A percentile compares a stretch with the other conserved stretches of the same genome.
Conservation (phyloP, 129 eudicot species). For the Lactuca saligna region DNA sequence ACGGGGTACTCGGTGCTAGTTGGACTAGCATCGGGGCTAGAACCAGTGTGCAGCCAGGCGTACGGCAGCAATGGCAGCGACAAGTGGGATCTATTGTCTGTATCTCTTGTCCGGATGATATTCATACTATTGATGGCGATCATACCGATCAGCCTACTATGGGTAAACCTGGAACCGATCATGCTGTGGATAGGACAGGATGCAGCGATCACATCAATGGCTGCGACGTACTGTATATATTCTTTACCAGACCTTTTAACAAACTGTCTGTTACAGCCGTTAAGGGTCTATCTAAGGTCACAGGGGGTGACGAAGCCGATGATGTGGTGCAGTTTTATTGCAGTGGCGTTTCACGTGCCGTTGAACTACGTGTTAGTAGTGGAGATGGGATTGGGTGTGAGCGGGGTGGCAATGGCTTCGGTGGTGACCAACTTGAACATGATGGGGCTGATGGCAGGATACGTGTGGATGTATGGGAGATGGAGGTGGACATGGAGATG, state of each 20-base stretch:
- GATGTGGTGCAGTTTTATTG: constrained; percentile 75
- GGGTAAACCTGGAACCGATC: constrained; percentile 70
- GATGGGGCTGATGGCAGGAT: constrained; percentile 66
- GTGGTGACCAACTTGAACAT: constrained; percentile 75
- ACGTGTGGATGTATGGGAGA: constrained; percentile 61
- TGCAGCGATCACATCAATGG: constrained; percentile 60
- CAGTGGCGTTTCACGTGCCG: constrained; percentile 81
- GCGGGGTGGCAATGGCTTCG: constrained; percentile 87
- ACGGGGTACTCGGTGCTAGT: constrained; percentile 94
- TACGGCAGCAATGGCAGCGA: constrained; percentile 70
- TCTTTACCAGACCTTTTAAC: constrained; percentile 79
- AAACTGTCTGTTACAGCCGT: constrained; percentile 73
- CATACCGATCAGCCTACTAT: constrained; percentile 64
- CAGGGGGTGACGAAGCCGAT: constrained; percentile 79
- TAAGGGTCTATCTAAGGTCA: constrained; percentile 81
- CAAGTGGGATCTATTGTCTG: constrained; percentile 62
- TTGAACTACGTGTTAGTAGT: constrained; percentile 56
- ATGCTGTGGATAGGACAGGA: constrained; percentile 81
- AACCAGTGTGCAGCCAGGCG: constrained; percentile 88
- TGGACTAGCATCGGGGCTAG: constrained; percentile 85
- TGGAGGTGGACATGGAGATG: constrained; percentile 74
- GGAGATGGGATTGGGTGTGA: constrained; percentile 55
- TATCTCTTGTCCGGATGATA: constrained; percentile 73
- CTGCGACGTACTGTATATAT: constrained; percentile 66
- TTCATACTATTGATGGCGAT: constrained; percentile 59